phyloP scores from a whole-genome alignment of 805 yeast species.

The Starmerella bombi region DNA sequence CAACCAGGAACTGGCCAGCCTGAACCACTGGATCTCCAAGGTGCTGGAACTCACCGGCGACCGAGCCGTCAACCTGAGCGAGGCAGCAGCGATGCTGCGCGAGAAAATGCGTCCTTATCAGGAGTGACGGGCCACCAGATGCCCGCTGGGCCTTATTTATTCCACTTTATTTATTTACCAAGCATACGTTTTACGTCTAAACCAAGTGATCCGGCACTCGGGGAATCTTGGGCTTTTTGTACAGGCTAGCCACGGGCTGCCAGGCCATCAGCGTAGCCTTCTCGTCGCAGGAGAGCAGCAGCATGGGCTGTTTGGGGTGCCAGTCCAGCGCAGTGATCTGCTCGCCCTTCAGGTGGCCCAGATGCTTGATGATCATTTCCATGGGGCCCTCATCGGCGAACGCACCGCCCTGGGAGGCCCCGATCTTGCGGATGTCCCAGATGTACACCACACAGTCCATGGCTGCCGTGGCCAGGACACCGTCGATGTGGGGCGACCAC shows the following conservation, averaged over 20 bases:
- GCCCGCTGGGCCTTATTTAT: no score
- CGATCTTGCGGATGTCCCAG: constrained; percentile 71
- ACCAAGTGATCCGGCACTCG: not conserved
- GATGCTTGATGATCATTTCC: constrained; percentile 81
- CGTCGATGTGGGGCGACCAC: constrained; percentile 67
- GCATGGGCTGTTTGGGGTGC: constrained; percentile 13
- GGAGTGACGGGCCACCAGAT: no score
- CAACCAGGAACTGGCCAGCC: no score
- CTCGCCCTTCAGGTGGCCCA: constrained; percentile 44
- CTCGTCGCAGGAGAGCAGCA: constrained; percentile 15
- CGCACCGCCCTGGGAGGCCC: constrained; percentile 73
- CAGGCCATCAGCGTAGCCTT: constrained; percentile 15
- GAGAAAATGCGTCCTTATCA: no score
- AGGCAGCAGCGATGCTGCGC: no score
- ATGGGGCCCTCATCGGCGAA: constrained; percentile 88
- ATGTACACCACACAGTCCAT: constrained; percentile 63
- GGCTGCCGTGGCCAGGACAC: constrained; percentile 50
- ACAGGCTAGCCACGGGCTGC: constrained; percentile 6
- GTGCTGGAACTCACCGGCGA: no score
- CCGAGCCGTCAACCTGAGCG: no score
- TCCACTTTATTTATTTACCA: no score
- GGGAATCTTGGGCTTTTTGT: not conserved
- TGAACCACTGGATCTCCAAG: no score
- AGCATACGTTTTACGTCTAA: no score
- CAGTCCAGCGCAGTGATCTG: constrained; percentile 29